These are phyloP conservation scores for Sideroxylon spinosum DNA, from an alignment of 179 eudicot species.

Conservation along the genomic window DNA sequence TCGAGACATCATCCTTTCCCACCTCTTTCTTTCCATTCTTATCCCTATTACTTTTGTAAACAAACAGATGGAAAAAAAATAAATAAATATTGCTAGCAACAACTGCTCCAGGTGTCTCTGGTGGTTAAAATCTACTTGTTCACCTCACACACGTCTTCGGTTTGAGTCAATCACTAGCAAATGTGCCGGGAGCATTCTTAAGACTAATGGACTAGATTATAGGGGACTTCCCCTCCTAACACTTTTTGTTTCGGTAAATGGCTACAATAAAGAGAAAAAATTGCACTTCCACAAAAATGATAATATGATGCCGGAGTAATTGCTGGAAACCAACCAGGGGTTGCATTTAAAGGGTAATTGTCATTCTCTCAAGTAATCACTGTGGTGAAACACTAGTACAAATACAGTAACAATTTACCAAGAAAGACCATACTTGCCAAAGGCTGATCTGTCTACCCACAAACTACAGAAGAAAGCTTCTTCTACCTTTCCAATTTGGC, in stretches of 20 bases:
- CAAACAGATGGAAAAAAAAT: no score
- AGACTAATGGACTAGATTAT: neutral
- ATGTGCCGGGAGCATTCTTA: neutral
- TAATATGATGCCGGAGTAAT: neutral
- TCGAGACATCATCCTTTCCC: neutral
- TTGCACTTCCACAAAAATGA: neutral
- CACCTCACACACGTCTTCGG: neutral
- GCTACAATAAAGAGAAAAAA: neutral
- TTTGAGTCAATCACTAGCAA: conserved; percentile 3
- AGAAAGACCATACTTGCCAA: conserved; percentile 4
- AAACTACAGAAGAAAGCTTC: neutral
- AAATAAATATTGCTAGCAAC: neutral
- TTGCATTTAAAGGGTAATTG: neutral
- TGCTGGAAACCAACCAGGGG: neutral
- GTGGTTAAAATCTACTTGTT: neutral
- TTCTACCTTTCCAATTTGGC: neutral
- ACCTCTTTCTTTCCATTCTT: neutral
- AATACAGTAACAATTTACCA: neutral
- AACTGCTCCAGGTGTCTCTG: neutral
- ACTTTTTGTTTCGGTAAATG: neutral
- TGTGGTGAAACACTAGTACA: neutral
- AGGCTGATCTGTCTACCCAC: neutral
- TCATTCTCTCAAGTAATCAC: neutral
- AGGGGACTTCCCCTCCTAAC: neutral
- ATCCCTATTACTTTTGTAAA: no score